Evolutionary conservation across 1,139 yeast species (phyloP).

Genomic region (Suhomyces anneliseae): DNA sequence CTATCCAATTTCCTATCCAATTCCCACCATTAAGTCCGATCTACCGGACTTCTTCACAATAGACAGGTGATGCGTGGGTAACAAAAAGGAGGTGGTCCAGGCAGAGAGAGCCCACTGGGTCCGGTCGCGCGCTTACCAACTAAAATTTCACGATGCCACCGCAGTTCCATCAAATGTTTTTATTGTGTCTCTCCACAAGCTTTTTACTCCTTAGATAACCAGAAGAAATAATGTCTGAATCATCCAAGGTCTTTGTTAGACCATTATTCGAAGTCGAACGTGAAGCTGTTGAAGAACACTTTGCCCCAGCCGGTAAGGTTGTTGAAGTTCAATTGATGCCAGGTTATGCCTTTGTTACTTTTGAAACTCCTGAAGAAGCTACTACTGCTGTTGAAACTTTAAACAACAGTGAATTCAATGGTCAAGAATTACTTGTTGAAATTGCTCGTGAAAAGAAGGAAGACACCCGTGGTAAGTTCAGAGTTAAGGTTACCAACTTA

Average conservation of each 20-base stretch:
- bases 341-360: conserved; percentile 77
- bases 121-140: conserved; percentile 8
- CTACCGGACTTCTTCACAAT: too few species aligned
- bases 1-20: too few species aligned
- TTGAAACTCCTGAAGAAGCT: conserved; percentile 65
- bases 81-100: not conserved
- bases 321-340: conserved; percentile 68
- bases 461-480: conserved; percentile 66
- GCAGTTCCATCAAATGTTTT: conserved; percentile 1
- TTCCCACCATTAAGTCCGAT: too few species aligned
- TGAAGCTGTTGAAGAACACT: conserved; percentile 67
- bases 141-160: conserved; percentile 11
- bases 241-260: conserved; percentile 42
- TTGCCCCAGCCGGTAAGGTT: conserved; percentile 63
- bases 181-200: conserved; percentile 1
- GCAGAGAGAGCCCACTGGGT: too few species aligned
- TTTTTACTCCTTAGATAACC: not conserved
- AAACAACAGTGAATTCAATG: conserved; percentile 56
- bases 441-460: conserved; percentile 63
- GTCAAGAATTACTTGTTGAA: conserved; percentile 65
- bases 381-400: conserved; percentile 64
- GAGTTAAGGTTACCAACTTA: conserved; percentile 66
- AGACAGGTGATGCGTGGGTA: too few species aligned
- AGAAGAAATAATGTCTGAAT: conserved; percentile 23
- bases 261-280: conserved; percentile 44